Evolutionary conservation across 2,329 filamentous ascomycete genomes (phyloP).

Genomic region (Penicillium sclerotigenum): DNA sequence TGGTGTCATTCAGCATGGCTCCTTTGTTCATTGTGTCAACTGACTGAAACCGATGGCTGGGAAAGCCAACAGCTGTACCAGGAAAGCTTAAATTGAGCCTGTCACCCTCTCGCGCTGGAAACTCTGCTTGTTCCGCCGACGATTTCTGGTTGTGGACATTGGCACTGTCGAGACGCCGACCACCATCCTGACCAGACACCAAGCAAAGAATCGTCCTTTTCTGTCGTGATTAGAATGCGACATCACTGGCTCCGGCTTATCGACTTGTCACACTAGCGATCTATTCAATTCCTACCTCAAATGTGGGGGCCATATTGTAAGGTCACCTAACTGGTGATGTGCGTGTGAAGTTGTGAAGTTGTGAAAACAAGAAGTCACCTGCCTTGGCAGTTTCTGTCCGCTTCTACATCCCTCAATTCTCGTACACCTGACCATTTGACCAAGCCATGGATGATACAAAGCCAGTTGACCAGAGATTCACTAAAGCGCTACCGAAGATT

Average conservation of each 20-base stretch:
- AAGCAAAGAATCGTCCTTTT: background rate
- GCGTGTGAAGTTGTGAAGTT: background rate
- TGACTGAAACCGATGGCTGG: background rate
- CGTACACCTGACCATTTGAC: background rate
- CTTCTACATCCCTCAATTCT: background rate
- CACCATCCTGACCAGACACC: background rate
- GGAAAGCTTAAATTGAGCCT: background rate
- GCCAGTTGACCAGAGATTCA: slow-evolving; percentile 32
- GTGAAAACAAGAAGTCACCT: background rate
- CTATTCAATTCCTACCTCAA: background rate
- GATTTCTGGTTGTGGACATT: background rate
- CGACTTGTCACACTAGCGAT: background rate
- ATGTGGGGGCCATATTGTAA: background rate
- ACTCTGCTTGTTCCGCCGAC: background rate
- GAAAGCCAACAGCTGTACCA: background rate
- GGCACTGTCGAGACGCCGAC: background rate
- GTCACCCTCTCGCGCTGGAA: background rate
- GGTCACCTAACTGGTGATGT: background rate
- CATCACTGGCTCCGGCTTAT: background rate
- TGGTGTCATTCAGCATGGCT: background rate
- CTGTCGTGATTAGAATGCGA: background rate
- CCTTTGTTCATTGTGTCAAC: background rate
- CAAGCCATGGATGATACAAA: slow-evolving; percentile 24
- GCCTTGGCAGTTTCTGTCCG: background rate
- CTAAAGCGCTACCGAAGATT: slow-evolving; percentile 36